A percentile compares a stretch with the other conserved stretches of the same genome.
These are phyloP conservation scores for Tulasnella sp. DNA, from an alignment of 768 basidiomycete species.

Conservation along the genomic window DNA sequence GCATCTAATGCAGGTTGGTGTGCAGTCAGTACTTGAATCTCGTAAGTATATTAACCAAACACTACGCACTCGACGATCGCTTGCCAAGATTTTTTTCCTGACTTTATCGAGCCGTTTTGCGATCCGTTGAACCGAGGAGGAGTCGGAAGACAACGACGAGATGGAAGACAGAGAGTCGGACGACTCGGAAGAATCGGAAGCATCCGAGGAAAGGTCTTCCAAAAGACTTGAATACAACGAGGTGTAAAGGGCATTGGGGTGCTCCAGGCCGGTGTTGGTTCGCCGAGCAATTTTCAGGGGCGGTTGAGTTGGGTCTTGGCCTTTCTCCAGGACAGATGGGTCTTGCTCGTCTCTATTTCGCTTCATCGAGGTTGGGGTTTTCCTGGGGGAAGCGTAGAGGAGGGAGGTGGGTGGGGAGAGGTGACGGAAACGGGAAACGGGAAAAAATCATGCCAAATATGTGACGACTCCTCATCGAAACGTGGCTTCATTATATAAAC, in stretches of 20 bases:
- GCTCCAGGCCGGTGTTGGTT: not conserved
- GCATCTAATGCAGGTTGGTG: not conserved
- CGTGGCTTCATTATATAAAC: not conserved
- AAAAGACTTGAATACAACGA: not conserved
- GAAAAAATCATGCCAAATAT: slow-evolving; percentile 8
- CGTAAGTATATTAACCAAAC: not conserved
- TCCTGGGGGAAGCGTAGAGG: not conserved
- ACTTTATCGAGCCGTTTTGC: not conserved
- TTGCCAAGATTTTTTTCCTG: not conserved
- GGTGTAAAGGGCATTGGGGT: not conserved
- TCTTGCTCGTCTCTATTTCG: not conserved
- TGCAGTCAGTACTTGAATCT: not conserved
- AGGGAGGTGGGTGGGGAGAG: not conserved
- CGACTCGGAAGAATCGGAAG: not conserved
- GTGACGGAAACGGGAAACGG: not conserved
- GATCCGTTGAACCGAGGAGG: not conserved
- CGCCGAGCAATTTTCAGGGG: not conserved
- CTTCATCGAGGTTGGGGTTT: not conserved
- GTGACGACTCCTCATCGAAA: not conserved
- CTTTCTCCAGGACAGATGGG: not conserved
- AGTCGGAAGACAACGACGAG: not conserved
- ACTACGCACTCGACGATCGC: not conserved
- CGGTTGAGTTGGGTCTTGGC: not conserved
- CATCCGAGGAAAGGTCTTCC: not conserved
- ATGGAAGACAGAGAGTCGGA: not conserved